Percentiles rank a stretch among this genome's conserved stretches.
Conservation (phyloP, 441 rosid species). For the Populus hybrid region DNA sequence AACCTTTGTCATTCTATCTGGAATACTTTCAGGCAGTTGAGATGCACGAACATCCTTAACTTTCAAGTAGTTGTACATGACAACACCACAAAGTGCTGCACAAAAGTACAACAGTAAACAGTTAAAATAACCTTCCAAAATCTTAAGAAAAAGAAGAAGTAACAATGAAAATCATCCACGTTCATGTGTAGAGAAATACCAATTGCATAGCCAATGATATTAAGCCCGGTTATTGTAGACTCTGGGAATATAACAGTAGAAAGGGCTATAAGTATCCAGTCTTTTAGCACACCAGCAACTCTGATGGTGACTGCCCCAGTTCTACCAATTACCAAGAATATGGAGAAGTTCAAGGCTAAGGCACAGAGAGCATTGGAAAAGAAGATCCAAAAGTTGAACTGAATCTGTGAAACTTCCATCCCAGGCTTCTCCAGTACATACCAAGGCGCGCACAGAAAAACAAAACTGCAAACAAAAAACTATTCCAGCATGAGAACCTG, state of each 20-base stretch:
- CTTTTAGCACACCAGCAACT: slow-evolving; percentile 98
- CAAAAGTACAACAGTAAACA: not conserved
- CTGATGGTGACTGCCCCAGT: slow-evolving; percentile 97
- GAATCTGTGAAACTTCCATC: slow-evolving; percentile 86
- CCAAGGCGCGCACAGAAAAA: slow-evolving; percentile 95
- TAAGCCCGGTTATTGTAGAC: slow-evolving; percentile 86
- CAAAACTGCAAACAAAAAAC: slow-evolving; percentile 61
- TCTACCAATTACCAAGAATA: slow-evolving; percentile 95
- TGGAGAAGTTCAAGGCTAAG: slow-evolving; percentile 90
- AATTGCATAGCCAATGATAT: slow-evolving; percentile 92
- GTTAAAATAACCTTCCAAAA: slow-evolving; percentile 1
- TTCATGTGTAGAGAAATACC: slow-evolving; percentile 45
- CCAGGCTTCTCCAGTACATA: slow-evolving; percentile 82
- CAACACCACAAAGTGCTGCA: slow-evolving; percentile 96
- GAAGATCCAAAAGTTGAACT: slow-evolving; percentile 98
- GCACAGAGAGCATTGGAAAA: slow-evolving; percentile 98
- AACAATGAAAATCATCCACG: not conserved
- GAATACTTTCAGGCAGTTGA: slow-evolving; percentile 66
- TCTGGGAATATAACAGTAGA: slow-evolving; percentile 98
- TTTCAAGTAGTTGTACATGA: slow-evolving; percentile 94
- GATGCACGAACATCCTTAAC: slow-evolving; percentile 84
- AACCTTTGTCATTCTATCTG: slow-evolving; percentile 83
- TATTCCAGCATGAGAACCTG: not conserved
- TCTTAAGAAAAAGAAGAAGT: not conserved
- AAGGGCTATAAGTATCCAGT: slow-evolving; percentile 99